Base-by-base conservation (phyloP, 73 alveolate species). In the Paramecium caudatum region DNA sequence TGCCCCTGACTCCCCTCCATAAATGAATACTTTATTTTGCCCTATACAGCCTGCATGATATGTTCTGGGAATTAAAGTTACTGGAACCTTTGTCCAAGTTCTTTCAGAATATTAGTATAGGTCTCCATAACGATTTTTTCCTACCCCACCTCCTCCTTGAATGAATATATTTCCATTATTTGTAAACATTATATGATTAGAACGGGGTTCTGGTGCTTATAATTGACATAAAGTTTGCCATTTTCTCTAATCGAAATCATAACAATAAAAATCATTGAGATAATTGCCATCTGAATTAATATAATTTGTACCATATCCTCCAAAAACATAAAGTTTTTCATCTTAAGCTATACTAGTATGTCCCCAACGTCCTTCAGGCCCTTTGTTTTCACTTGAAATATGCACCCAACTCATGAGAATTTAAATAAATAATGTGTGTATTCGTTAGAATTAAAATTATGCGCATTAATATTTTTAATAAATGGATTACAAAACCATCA, bases 41-140 rank as follows among this genome's bases (percentile, higher is more conserved):
- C 84, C 84, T 3, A 68, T 43, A 37, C 84, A 68, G 19, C 84
- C 84, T 68, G 84, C 19, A 30, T 68, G 84, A 68, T 68, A 68
- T 12, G 84, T 68, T 68, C 84, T 33, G 9, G 84, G 84, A 32
- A 34, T 68, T 34, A 37, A 68, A 68, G 19, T 68, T 13, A 37
- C 34, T 30, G 25, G 30, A 27, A 25, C 25, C 34, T 32, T 68
- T 12, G 2, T 7, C 84, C 84, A 68, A 34, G 50, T 68, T 12
- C 12, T 10, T 32, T 16, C 34, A 10, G 10, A 13, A 34, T 12
- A 68, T 34, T 34, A 34, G 34, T 68, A 37, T 5, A 68, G 47
- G 37, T 68, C 61, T 32, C 50, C 47, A 34, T 32, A 68, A 32
- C 84, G 47, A 37, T 34, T 15, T 68, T 37, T 68, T 0, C 16